Percentiles rank a stretch among this genome's conserved stretches.
These are phyloP conservation scores for Pythium myriotylum DNA, from an alignment of 352 stramenopile species.

Conservation along the genomic window DNA sequence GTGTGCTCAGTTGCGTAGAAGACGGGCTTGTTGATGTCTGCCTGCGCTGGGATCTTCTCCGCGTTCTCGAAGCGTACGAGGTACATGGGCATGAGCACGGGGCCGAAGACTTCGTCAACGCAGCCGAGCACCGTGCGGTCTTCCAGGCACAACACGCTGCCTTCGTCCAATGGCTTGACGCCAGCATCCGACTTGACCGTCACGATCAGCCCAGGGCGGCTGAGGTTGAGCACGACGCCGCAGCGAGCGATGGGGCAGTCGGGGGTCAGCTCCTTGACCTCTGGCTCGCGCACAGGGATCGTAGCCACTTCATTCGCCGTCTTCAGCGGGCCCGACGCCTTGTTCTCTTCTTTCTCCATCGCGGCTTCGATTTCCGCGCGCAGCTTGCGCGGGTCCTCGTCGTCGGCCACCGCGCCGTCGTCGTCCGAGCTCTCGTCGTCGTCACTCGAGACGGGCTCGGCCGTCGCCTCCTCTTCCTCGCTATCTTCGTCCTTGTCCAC, in stretches of 20 bases:
- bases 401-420: constrained; percentile 19
- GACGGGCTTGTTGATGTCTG: constrained; percentile 43
- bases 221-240: constrained; percentile 70
- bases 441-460: constrained; percentile 8
- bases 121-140: constrained; percentile 78
- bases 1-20: constrained; percentile 81
- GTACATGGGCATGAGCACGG: constrained; percentile 87
- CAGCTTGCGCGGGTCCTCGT: constrained; percentile 43
- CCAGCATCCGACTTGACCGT: constrained; percentile 76
- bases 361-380: constrained; percentile 75
- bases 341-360: constrained; percentile 75
- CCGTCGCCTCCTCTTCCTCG: constrained; percentile 4
- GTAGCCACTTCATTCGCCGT: constrained; percentile 66
- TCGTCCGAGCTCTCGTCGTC: constrained; percentile 34
- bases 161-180: constrained; percentile 72
- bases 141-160: constrained; percentile 79
- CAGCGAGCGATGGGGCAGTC: constrained; percentile 75
- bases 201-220: constrained; percentile 60
- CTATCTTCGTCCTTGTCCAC: constrained; percentile 6
- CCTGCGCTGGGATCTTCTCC: constrained; percentile 64
- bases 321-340: constrained; percentile 45
- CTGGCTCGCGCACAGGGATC: constrained; percentile 61
- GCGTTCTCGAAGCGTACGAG: constrained; percentile 76
- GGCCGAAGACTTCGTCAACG: constrained; percentile 85
- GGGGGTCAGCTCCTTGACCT: constrained; percentile 61